Conservation (phyloP, 306 rosid genomes). For the Fagus sylvatica region DNA sequence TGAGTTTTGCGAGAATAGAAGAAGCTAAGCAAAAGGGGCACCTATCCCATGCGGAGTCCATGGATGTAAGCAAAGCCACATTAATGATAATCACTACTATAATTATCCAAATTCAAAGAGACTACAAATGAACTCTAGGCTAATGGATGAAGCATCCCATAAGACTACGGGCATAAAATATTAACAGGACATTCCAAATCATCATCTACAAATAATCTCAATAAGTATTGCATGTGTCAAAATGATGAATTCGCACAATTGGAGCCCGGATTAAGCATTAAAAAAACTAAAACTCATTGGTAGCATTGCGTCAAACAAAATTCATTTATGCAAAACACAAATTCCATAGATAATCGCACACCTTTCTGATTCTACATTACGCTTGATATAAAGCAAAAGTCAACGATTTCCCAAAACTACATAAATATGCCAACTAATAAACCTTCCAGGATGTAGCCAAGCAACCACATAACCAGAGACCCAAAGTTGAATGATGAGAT, state of each 20-base stretch:
- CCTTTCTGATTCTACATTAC: background rate
- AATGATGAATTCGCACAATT: background rate
- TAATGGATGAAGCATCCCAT: background rate
- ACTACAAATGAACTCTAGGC: background rate
- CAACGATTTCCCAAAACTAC: background rate
- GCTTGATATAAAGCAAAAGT: background rate
- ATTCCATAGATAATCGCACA: background rate
- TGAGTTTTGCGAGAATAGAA: background rate
- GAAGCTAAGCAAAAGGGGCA: background rate
- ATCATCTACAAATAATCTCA: background rate
- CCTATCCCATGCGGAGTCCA: no score
- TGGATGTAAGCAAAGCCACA: no score
- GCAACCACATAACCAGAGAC: background rate
- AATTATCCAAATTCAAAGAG: no score
- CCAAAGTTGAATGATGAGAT: background rate
- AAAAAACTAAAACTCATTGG: background rate
- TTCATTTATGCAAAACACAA: background rate
- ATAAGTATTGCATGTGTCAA: background rate
- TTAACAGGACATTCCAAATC: background rate
- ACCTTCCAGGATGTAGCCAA: background rate
- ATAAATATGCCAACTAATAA: background rate
- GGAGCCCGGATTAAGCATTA: background rate
- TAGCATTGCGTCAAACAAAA: background rate
- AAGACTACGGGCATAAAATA: background rate
- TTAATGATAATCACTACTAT: no score